These are phyloP conservation scores for Tuber borchii DNA, from an alignment of 495 filamentous ascomycete genomes.

Conservation along the genomic window DNA sequence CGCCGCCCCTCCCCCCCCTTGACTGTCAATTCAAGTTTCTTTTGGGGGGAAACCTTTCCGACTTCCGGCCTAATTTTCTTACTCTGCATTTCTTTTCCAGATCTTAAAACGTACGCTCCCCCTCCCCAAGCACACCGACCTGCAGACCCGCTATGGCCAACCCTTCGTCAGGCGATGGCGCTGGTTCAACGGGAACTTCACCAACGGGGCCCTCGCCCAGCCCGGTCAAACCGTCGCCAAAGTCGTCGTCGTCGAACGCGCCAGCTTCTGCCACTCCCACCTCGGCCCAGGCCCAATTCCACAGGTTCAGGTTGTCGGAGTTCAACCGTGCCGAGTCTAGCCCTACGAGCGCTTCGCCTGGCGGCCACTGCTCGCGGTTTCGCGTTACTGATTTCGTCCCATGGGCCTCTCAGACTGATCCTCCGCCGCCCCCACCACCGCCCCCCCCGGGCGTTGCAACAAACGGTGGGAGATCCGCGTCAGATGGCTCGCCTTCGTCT, in stretches of 20 bases:
- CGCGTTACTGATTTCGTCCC: constrained; percentile 41
- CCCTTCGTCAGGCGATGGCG: constrained; percentile 23
- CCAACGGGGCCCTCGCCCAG: constrained; percentile 13
- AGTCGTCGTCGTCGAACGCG: constrained; percentile 7
- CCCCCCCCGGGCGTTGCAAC: constrained; percentile 15
- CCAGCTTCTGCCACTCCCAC: constrained; percentile 16
- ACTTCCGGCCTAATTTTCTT: neutral
- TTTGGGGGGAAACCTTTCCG: constrained; percentile 4
- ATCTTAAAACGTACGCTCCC: neutral
- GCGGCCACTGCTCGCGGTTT: constrained; percentile 40
- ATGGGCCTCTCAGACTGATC: constrained; percentile 30
- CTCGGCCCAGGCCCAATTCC: constrained; percentile 33
- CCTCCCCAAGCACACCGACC: constrained; percentile 12
- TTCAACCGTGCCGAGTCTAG: constrained; percentile 34
- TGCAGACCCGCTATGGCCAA: constrained; percentile 22
- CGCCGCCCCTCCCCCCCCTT: neutral
- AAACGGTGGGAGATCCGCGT: constrained; percentile 18
- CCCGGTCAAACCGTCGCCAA: constrained; percentile 16
- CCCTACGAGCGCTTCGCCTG: constrained; percentile 25
- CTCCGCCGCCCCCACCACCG: constrained; percentile 20
- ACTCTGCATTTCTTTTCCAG: constrained; percentile 10
- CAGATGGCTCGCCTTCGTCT: constrained; percentile 5
- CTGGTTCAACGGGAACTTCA: constrained; percentile 16
- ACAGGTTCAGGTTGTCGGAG: constrained; percentile 36
- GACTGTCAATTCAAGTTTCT: neutral